These are phyloP conservation scores for Withania somnifera DNA, from an alignment of 305 asterid genomes.

Conservation along the genomic window DNA sequence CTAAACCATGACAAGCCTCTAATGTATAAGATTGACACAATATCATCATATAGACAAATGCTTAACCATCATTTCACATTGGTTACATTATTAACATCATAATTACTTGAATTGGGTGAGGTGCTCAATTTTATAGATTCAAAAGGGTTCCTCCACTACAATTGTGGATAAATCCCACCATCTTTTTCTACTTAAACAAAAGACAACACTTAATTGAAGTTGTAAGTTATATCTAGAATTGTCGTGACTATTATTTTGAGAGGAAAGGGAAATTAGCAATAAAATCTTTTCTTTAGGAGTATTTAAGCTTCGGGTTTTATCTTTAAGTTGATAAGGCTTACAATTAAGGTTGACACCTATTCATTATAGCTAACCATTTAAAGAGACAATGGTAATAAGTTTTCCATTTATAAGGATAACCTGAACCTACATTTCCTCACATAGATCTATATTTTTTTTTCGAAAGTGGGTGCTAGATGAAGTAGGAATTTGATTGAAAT, in stretches of 20 bases:
- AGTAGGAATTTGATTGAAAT: not conserved
- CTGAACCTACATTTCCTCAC: not conserved
- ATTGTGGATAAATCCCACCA: not conserved
- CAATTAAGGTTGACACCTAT: not conserved
- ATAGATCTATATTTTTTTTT: not conserved
- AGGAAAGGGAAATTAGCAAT: not conserved
- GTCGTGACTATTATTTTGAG: not conserved
- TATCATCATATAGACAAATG: not conserved
- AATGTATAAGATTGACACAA: not conserved
- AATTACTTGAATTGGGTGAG: not conserved
- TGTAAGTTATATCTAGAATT: not conserved
- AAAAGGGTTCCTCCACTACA: not conserved
- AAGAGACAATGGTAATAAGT: not conserved
- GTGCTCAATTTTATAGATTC: not conserved
- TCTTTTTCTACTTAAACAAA: not conserved
- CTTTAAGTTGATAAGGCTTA: not conserved
- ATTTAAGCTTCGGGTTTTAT: not conserved
- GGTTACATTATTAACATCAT: not conserved
- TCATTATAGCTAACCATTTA: not conserved
- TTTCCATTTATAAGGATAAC: not conserved
- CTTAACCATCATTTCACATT: not conserved
- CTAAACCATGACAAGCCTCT: not conserved
- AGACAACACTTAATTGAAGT: not conserved
- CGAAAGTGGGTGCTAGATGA: not conserved
- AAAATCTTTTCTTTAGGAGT: not conserved